phyloP scores from a whole-genome alignment of 441 rosid genomes.

The Omphalea diandra region DNA sequence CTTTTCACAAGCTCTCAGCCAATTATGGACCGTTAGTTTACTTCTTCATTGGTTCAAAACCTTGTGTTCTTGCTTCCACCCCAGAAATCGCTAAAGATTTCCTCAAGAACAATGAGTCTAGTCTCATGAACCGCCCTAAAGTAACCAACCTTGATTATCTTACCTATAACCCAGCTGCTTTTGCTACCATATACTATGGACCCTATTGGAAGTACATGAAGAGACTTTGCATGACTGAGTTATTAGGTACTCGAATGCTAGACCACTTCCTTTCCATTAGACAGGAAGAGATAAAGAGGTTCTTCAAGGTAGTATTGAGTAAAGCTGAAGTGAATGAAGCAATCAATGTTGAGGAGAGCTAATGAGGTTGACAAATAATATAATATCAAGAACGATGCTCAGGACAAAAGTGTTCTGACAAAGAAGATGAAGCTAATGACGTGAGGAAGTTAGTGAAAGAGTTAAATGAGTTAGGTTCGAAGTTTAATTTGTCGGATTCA shows the following conservation, averaged over 20 bases:
- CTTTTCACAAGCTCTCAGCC: slow-evolving; percentile 41
- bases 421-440: slow-evolving; percentile 35
- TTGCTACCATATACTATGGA: slow-evolving; percentile 58
- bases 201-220: slow-evolving; percentile 72
- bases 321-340: slow-evolving; percentile 42
- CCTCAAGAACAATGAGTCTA: slow-evolving; percentile 45
- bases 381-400: slow-evolving; percentile 54
- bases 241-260: slow-evolving; percentile 47
- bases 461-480: slow-evolving; percentile 44
- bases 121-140: slow-evolving; percentile 56
- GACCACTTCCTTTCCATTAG: slow-evolving; percentile 45
- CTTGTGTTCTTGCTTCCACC: slow-evolving; percentile 42
- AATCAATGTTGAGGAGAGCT: slow-evolving; percentile 47
- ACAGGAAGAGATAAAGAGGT: slow-evolving; percentile 41
- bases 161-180: slow-evolving; percentile 66
- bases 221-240: slow-evolving; percentile 63
- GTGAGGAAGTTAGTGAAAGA: slow-evolving; percentile 56
- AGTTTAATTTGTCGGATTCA: slow-evolving; percentile 58
- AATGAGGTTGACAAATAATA: slow-evolving; percentile 51
- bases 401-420: slow-evolving; percentile 39
- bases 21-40: slow-evolving; percentile 42
- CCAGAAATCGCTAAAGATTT: slow-evolving; percentile 40
- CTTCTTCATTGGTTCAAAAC: slow-evolving; percentile 47
- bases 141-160: slow-evolving; percentile 54
- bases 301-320: slow-evolving; percentile 33